Evolutionary conservation across 768 basidiomycete species (phyloP), one percentile per base, ranked within the genome.

Genomic region (Pleurotus salmoneostramineus): DNA sequence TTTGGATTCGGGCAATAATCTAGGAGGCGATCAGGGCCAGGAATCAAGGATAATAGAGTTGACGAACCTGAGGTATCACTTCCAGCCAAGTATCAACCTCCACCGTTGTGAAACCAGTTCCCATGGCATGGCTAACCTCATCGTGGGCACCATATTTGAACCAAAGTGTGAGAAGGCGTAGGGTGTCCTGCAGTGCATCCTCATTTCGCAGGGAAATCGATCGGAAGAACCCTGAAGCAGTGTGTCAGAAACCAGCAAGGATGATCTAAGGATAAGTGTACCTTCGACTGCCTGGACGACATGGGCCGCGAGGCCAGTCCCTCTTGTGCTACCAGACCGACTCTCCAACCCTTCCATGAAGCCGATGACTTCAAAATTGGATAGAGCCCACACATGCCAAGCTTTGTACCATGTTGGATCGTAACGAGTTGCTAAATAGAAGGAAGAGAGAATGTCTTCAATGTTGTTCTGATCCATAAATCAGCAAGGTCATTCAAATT

Each of bases 1-100:
- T 97, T 77, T 99, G 95, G 63, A 99, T 96, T 12, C 97, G 89
- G 42, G 97, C 97, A 66, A 99, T 98, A 62, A 99, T 96, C 93
- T 98, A 58, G 40, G 59, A 27, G 37, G 34, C 42, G n/a, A 45
- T 43, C 58, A 27, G 57, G 52, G 51, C 44, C 15, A 45, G 32
- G 14, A 14, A 27, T 27, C n/a, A 12, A 17, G 15, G 43, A n/a
- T 31, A 6, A 27, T 11, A 1, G n/a, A 5, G 21, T 3, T 14
- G 27, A 58, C 74, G 57, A 70, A 93, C 95, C 83, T 98, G 96
- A 48, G 97, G 97, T 56, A 98, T 94, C 62, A 99, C 97, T 66
- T 98, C 95, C 40, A 99, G 79, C 97, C 97, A 99, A 0, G 95
- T 98, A 67, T 99, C 95, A 52, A 99, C 88, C 67, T 91, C 93